Evolutionary conservation across 2,329 filamentous ascomycete species (phyloP).

Genomic region (Microdochium bolleyi): DNA sequence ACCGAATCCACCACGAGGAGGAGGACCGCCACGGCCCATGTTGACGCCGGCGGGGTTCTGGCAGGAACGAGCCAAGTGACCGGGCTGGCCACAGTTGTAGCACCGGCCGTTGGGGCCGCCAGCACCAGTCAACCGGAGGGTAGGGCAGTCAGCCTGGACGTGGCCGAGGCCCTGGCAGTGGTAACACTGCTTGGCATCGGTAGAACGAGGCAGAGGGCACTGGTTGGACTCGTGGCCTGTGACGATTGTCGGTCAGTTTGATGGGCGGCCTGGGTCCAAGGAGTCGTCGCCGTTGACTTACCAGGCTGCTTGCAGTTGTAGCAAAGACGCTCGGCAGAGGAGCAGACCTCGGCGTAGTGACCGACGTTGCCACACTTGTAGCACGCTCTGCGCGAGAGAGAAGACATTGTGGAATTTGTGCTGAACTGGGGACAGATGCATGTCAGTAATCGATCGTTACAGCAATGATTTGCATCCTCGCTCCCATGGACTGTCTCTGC

Average conservation of each 20-base stretch:
- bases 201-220: conserved; percentile 93
- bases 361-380: conserved; percentile 80
- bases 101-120: conserved; percentile 71
- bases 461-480: neutral
- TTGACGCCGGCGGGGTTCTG: conserved; percentile 59
- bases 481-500: too few species aligned
- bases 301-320: conserved; percentile 98
- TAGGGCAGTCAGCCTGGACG: conserved; percentile 98
- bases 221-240: conserved; percentile 91
- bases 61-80: conserved; percentile 90
- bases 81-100: conserved; percentile 92
- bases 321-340: conserved; percentile 94
- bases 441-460: neutral
- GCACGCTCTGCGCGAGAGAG: conserved; percentile 74
- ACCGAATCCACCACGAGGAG: conserved; percentile 63
- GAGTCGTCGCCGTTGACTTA: conserved; percentile 18
- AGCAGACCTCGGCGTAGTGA: conserved; percentile 85
- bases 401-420: conserved; percentile 50
- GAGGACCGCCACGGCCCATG: conserved; percentile 58
- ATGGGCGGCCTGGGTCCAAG: neutral
- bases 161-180: conserved; percentile 98
- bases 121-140: conserved; percentile 80
- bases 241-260: conserved; percentile 5
- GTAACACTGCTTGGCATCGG: conserved; percentile 99
- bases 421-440: neutral